These are phyloP conservation scores for Chalciporus chontae DNA, from an alignment of 768 basidiomycete species.

Conservation along the genomic window DNA sequence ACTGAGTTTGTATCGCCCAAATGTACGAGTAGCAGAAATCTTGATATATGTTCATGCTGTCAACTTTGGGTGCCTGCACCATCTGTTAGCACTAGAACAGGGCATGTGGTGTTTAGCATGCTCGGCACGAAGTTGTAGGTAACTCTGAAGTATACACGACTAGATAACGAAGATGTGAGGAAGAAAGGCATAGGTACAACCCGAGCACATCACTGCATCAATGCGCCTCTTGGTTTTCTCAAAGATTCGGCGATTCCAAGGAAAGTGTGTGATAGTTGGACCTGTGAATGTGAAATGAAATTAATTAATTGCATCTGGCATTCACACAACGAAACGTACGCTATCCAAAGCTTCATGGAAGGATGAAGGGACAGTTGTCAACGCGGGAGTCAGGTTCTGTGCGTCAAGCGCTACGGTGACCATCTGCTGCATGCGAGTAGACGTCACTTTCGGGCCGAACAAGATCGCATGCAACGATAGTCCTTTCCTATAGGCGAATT, in stretches of 20 bases:
- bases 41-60: too few species aligned
- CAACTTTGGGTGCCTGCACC: too few species aligned
- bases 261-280: constrained; percentile 52
- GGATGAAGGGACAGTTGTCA: constrained; percentile 36
- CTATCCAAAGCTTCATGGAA: constrained; percentile 50
- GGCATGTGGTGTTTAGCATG: too few species aligned
- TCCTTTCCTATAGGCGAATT: constrained; percentile 37
- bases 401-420: constrained; percentile 44
- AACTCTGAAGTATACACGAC: too few species aligned
- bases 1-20: too few species aligned
- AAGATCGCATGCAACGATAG: constrained; percentile 57
- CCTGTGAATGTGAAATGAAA: constrained; percentile 26
- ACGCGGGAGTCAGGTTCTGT: constrained; percentile 32
- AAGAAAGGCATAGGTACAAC: background rate
- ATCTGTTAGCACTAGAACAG: too few species aligned
- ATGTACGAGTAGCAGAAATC: too few species aligned
- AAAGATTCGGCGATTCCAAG: constrained; percentile 54
- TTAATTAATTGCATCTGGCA: background rate
- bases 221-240: constrained; percentile 47
- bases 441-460: constrained; percentile 39
- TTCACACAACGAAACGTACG: constrained; percentile 27
- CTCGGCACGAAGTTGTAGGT: too few species aligned
- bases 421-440: constrained; percentile 41
- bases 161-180: background rate
- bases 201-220: constrained; percentile 31